phyloP scores from a whole-genome alignment of 805 yeast genomes.

The Hanseniaspora taiwanica region DNA sequence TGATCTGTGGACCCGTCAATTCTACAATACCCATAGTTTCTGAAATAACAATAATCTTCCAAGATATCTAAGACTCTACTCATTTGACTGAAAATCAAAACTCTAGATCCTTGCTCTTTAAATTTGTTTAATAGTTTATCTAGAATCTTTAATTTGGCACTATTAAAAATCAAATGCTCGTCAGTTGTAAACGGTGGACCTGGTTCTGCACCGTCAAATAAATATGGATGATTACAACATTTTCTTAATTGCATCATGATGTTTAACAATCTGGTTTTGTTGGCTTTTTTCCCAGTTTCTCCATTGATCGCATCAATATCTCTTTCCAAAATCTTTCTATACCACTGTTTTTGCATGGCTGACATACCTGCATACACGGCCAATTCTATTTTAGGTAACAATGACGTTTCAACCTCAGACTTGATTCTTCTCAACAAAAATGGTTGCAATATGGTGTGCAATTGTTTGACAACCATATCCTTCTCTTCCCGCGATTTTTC shows the following conservation, averaged over 20 bases:
- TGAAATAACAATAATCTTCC: constrained; percentile 65
- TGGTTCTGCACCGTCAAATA: constrained; percentile 81
- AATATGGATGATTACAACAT: constrained; percentile 76
- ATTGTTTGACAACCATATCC: constrained; percentile 47
- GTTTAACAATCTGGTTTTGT: constrained; percentile 61
- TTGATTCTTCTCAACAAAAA: constrained; percentile 65
- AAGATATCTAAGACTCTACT: constrained; percentile 67
- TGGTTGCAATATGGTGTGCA: constrained; percentile 66
- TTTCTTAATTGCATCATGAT: constrained; percentile 78
- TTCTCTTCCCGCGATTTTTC: constrained; percentile 29
- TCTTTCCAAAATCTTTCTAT: constrained; percentile 60
- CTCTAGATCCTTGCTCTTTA: constrained; percentile 60
- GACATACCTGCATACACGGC: constrained; percentile 65
- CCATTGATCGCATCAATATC: constrained; percentile 80
- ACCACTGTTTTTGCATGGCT: constrained; percentile 70
- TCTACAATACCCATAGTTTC: constrained; percentile 60
- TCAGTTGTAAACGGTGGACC: constrained; percentile 83
- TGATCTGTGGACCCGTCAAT: constrained; percentile 80
- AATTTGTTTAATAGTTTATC: constrained; percentile 52
- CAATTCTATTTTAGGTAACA: constrained; percentile 62
- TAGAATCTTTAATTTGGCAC: constrained; percentile 58
- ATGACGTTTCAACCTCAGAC: constrained; percentile 67
- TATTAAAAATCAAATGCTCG: constrained; percentile 63
- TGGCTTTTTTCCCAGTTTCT: constrained; percentile 60
- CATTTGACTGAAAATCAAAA: constrained; percentile 73